These are phyloP conservation scores for Xylariomycetidae sp. DNA, from an alignment of 2,329 filamentous ascomycete species.

Conservation along the genomic window DNA sequence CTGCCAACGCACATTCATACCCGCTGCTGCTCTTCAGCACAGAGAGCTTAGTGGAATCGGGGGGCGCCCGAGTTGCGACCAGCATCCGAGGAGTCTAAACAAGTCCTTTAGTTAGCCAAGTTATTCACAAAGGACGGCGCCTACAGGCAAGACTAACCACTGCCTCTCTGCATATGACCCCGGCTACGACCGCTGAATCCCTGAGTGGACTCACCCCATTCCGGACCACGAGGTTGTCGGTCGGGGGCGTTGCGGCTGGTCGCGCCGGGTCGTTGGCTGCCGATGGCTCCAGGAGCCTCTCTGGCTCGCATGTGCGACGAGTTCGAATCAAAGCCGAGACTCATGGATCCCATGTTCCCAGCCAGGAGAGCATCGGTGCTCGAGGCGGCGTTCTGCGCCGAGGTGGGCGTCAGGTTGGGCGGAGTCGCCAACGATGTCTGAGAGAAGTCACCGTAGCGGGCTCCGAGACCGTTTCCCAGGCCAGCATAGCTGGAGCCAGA, in stretches of 20 bases:
- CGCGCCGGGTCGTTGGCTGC: constrained; percentile 55
- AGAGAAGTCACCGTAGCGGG: constrained; percentile 27
- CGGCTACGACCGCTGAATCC: constrained; percentile 51
- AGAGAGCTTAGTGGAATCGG: constrained; percentile 23
- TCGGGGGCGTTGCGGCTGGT: constrained; percentile 45
- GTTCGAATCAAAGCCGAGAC: constrained; percentile 44
- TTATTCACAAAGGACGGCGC: background rate
- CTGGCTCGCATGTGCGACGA: constrained; percentile 32
- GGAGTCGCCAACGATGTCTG: constrained; percentile 26
- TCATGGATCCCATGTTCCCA: constrained; percentile 37
- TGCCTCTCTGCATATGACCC: constrained; percentile 56
- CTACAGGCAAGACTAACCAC: constrained; percentile 46
- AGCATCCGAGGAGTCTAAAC: constrained; percentile 27
- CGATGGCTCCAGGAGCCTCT: constrained; percentile 55
- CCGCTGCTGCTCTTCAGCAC: too few species aligned
- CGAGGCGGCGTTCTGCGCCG: constrained; percentile 26
- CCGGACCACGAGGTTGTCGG: constrained; percentile 57
- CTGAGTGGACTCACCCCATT: constrained; percentile 47
- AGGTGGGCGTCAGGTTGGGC: constrained; percentile 28
- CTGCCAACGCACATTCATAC: too few species aligned
- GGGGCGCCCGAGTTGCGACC: constrained; percentile 25
- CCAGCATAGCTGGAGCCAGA: constrained; percentile 76
- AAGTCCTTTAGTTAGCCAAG: too few species aligned
- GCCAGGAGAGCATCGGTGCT: constrained; percentile 26
- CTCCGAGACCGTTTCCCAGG: constrained; percentile 42